These are phyloP conservation scores for Acacia melanoxylon DNA, from an alignment of 306 rosid genomes.

Conservation along the genomic window DNA sequence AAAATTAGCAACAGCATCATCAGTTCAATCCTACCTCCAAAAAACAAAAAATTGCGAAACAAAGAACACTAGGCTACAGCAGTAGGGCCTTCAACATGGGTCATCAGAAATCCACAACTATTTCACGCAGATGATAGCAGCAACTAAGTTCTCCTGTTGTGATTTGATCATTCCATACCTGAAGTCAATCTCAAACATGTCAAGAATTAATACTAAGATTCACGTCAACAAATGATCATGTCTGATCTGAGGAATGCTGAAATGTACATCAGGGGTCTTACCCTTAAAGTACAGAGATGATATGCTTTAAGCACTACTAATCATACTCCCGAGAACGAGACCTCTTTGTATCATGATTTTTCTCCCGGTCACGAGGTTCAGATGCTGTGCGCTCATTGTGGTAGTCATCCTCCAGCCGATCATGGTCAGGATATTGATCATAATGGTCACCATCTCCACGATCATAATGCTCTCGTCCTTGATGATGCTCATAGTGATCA, in stretches of 20 bases:
- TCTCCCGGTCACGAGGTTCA: conserved; percentile 72
- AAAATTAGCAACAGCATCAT: background rate
- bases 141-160: conserved; percentile 18
- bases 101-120: background rate
- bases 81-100: conserved; percentile 16
- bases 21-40: conserved; percentile 10
- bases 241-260: conserved; percentile 19
- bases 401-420: conserved; percentile 72
- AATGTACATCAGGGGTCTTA: conserved; percentile 27
- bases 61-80: conserved; percentile 11
- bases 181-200: background rate
- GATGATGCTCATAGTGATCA: conserved; percentile 59
- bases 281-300: conserved; percentile 29
- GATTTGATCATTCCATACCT: background rate
- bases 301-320: conserved; percentile 34
- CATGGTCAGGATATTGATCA: conserved; percentile 62
- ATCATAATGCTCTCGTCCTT: conserved; percentile 59
- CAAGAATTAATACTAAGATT: background rate
- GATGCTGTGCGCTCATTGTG: conserved; percentile 53
- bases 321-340: conserved; percentile 79
- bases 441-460: conserved; percentile 61
- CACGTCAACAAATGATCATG: conserved; percentile 4
- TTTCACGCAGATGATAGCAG: conserved; percentile 8
- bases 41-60: conserved; percentile 14
- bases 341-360: conserved; percentile 66